These are phyloP conservation scores for Leucoagaricus sp. DNA, from an alignment of 1,284 basidiomycete species.

Conservation along the genomic window DNA sequence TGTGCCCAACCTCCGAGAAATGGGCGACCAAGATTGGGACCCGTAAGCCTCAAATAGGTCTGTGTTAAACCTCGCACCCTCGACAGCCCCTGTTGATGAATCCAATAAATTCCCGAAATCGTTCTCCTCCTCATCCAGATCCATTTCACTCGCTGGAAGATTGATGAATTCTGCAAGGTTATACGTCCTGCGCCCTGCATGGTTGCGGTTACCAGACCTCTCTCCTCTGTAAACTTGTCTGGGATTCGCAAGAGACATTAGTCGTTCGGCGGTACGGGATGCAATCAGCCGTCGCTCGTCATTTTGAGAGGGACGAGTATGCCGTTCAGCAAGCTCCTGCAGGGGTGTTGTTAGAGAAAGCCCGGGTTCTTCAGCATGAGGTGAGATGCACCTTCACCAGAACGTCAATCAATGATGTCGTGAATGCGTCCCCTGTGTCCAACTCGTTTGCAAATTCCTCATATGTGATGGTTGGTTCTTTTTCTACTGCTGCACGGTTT, in stretches of 20 bases:
- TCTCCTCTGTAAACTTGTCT: conserved; percentile 50
- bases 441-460: conserved; percentile 71
- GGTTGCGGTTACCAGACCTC: conserved; percentile 33
- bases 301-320: conserved; percentile 42
- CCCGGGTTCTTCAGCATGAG: conserved; percentile 3
- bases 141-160: conserved; percentile 50
- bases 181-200: conserved; percentile 34
- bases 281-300: conserved; percentile 62
- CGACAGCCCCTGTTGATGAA: conserved; percentile 33
- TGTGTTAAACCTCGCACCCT: conserved; percentile 55
- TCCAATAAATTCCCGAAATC: conserved; percentile 45
- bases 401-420: conserved; percentile 66
- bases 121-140: conserved; percentile 63
- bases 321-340: conserved; percentile 74
- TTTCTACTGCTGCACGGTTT: conserved; percentile 59
- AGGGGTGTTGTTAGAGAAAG: not conserved
- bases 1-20: conserved; percentile 9
- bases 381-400: conserved; percentile 62
- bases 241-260: conserved; percentile 56
- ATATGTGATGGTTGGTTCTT: conserved; percentile 62
- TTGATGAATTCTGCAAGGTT: conserved; percentile 51
- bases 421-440: conserved; percentile 74
- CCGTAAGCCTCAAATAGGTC: conserved; percentile 58
- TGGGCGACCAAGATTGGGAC: conserved; percentile 21
- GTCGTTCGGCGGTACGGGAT: conserved; percentile 59